A percentile compares a stretch with the other conserved stretches of the same genome.
phyloP scores from a whole-genome alignment of 2,329 filamentous ascomycete species.

The Akanthomyces lecanii region DNA sequence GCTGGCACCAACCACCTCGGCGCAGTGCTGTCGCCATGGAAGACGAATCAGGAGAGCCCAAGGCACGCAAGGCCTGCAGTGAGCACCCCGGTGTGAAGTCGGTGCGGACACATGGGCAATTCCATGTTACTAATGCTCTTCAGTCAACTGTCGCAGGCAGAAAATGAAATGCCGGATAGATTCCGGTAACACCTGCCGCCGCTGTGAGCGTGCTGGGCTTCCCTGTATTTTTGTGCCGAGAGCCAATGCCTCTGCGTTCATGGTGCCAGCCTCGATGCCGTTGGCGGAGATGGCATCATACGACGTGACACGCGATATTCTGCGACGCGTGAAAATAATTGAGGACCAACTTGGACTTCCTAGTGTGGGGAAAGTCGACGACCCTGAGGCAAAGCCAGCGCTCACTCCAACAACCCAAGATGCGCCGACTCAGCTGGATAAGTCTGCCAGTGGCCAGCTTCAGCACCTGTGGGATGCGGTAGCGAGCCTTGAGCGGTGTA shows the following conservation, averaged over 20 bases:
- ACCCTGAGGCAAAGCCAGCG: background rate
- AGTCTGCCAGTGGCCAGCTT: slow-evolving; percentile 5
- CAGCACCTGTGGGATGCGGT: slow-evolving; percentile 30
- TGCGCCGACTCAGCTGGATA: slow-evolving; percentile 18
- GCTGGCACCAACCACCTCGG: background rate
- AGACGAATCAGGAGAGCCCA: slow-evolving; percentile 20
- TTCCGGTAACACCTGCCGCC: slow-evolving; percentile 29
- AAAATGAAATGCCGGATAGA: slow-evolving; percentile 38
- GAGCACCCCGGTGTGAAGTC: slow-evolving; percentile 18
- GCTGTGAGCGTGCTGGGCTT: slow-evolving; percentile 31
- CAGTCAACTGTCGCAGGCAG: slow-evolving; percentile 28
- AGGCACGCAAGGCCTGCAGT: slow-evolving; percentile 30
- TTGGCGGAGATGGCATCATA: slow-evolving; percentile 8
- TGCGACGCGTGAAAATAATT: slow-evolving; percentile 23
- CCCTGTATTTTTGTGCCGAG: slow-evolving; percentile 38
- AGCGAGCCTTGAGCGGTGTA: slow-evolving; percentile 26
- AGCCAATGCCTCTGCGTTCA: slow-evolving; percentile 31
- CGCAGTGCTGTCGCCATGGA: slow-evolving; percentile 10
- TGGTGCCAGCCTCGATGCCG: slow-evolving; percentile 7
- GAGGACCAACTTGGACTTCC: slow-evolving; percentile 26
- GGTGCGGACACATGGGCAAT: background rate
- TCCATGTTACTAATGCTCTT: background rate
- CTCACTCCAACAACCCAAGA: slow-evolving; percentile 18
- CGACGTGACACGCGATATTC: slow-evolving; percentile 17
- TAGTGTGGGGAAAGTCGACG: background rate